phyloP scores from a whole-genome alignment of 2,329 filamentous ascomycete genomes.

The Chrysoporthe cubensis region DNA sequence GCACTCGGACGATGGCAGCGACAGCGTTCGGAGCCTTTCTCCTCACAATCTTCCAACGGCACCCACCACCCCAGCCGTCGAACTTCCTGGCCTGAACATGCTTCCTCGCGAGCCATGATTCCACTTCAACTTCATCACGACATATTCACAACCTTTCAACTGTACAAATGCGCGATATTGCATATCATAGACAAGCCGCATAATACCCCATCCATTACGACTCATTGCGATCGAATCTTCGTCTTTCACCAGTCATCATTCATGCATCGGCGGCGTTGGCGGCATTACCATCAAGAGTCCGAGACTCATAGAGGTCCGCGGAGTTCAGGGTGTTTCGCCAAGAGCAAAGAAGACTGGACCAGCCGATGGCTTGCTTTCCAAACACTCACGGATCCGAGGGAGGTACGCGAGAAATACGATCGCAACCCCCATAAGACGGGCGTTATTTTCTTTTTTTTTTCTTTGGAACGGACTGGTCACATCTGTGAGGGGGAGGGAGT shows the following conservation, averaged over 20 bases:
- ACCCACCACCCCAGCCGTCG: constrained; percentile 37
- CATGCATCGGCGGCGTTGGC: constrained; percentile 34
- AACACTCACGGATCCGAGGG: neutral
- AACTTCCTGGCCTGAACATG: constrained; percentile 23
- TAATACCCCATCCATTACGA: constrained; percentile 15
- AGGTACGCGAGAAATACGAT: neutral
- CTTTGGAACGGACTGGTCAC: neutral
- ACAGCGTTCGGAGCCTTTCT: constrained; percentile 46
- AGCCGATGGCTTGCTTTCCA: constrained; percentile 7
- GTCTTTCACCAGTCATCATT: constrained; percentile 8
- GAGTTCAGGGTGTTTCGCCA: constrained; percentile 20
- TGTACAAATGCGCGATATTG: constrained; percentile 26
- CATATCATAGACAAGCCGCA: constrained; percentile 25
- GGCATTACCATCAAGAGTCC: constrained; percentile 22
- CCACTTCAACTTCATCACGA: neutral
- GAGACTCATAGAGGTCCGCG: constrained; percentile 21
- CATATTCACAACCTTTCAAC: constrained; percentile 16
- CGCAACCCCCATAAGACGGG: constrained; percentile 20
- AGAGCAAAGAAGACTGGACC: neutral
- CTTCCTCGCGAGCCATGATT: neutral
- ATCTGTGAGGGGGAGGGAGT: neutral
- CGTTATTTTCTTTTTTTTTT: constrained; percentile 18
- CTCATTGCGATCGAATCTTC: constrained; percentile 22
- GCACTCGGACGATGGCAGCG: constrained; percentile 48
- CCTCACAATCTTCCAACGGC: constrained; percentile 46